A percentile compares a stretch with the other conserved stretches of the same genome.
phyloP scores from a whole-genome alignment of 208 protist genomes.

The Leishmania major region DNA sequence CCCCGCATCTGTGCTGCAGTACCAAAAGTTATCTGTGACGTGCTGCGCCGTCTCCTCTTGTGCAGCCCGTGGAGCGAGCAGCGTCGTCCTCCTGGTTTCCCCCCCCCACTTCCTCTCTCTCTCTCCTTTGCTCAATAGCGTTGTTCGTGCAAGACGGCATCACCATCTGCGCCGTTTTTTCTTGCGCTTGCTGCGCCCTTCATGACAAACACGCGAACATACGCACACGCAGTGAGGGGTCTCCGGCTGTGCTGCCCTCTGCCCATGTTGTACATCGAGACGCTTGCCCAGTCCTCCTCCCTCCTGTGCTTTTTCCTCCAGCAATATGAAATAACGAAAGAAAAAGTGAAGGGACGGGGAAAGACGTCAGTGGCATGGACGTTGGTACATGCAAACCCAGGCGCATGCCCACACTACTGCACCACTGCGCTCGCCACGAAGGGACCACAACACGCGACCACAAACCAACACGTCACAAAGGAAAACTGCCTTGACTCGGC shows the following conservation, averaged over 20 bases:
- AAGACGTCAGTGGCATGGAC: neutral
- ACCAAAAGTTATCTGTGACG: neutral
- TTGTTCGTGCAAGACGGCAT: neutral
- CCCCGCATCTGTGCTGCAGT: neutral
- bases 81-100: neutral
- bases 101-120: neutral
- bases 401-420: neutral
- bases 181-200: neutral
- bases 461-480: neutral
- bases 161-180: neutral
- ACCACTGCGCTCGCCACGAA: neutral
- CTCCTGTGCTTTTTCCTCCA: neutral
- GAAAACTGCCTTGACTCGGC: neutral
- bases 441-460: neutral
- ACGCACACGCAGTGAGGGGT: neutral
- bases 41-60: neutral
- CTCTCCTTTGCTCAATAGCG: neutral
- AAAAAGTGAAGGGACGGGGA: neutral
- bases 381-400: neutral
- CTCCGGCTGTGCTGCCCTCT: neutral
- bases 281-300: neutral
- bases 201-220: neutral
- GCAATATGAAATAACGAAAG: neutral
- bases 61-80: neutral
- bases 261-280: neutral